Evolutionary conservation across 2,329 filamentous ascomycete genomes (phyloP).

Genomic region (Aspergillus sp.): DNA sequence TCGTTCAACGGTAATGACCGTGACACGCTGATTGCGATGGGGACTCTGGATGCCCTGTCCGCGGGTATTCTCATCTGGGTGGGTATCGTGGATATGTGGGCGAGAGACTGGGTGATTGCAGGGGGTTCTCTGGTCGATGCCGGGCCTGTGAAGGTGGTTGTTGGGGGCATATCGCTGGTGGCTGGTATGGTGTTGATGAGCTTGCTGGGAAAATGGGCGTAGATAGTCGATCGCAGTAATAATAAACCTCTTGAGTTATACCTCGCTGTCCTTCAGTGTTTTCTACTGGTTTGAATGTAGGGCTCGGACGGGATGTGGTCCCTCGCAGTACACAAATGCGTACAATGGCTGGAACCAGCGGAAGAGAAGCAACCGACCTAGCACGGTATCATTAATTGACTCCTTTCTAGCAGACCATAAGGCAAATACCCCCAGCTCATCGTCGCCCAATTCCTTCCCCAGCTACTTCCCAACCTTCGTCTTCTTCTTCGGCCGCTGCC

Average conservation of each 20-base stretch:
- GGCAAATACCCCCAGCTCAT: background rate
- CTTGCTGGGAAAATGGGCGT: constrained; percentile 67
- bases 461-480: constrained; percentile 39
- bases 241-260: too few species aligned
- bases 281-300: too few species aligned
- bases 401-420: too few species aligned
- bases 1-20: constrained; percentile 65
- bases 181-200: constrained; percentile 61
- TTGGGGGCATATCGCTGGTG: constrained; percentile 48
- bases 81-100: constrained; percentile 71
- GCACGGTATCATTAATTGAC: background rate
- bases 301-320: too few species aligned
- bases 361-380: background rate
- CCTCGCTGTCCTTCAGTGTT: too few species aligned
- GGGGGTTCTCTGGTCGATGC: constrained; percentile 50
- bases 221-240: too few species aligned
- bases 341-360: too few species aligned
- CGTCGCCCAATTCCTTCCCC: background rate
- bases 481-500: constrained; percentile 56
- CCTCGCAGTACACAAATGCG: too few species aligned
- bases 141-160: constrained; percentile 37
- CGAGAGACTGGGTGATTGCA: constrained; percentile 59
- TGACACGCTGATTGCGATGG: constrained; percentile 60
- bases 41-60: constrained; percentile 62
- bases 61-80: constrained; percentile 75